These are phyloP conservation scores for Zygosaccharomyces kombuchaensis DNA, from an alignment of 805 yeast species.

Conservation along the genomic window DNA sequence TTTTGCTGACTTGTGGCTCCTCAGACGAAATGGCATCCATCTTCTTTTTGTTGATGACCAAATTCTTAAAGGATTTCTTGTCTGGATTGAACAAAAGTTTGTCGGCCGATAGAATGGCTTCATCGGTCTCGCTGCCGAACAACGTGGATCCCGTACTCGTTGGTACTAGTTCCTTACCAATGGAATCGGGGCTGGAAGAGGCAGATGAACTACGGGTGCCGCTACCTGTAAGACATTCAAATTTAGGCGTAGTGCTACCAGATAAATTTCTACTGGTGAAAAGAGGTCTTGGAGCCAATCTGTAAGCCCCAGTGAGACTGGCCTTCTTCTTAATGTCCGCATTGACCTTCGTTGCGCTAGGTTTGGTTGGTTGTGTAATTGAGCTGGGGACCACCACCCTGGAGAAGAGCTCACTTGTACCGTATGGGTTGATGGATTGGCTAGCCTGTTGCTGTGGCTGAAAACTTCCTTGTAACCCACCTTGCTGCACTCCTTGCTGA, in stretches of 20 bases:
- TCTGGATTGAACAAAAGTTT: slow-evolving; percentile 29
- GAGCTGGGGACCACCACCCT: slow-evolving; percentile 35
- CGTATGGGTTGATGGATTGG: slow-evolving; percentile 59
- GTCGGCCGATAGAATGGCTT: slow-evolving; percentile 23
- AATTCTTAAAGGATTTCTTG: slow-evolving; percentile 28
- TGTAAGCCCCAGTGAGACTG: slow-evolving; percentile 56
- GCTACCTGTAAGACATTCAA: slow-evolving; percentile 1
- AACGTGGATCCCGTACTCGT: slow-evolving; percentile 10
- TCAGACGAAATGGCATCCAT: slow-evolving; percentile 7
- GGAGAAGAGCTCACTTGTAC: slow-evolving; percentile 64
- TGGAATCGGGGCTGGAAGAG: slow-evolving; percentile 15
- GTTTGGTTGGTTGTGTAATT: slow-evolving; percentile 39
- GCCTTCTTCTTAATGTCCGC: slow-evolving; percentile 52
- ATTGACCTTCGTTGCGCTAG: slow-evolving; percentile 46
- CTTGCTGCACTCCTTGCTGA: slow-evolving; percentile 17
- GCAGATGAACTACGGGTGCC: slow-evolving; percentile 9
- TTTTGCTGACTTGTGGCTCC: slow-evolving; percentile 16
- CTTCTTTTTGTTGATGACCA: slow-evolving; percentile 25
- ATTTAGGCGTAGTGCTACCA: slow-evolving; percentile 1
- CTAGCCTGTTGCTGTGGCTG: slow-evolving; percentile 28
- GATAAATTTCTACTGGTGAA: slow-evolving; percentile 31
- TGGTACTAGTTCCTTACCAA: slow-evolving; percentile 15
- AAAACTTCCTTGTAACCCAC: slow-evolving; percentile 7
- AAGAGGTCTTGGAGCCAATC: slow-evolving; percentile 60
- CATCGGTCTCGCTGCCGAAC: slow-evolving; percentile 17